phyloP scores from a whole-genome alignment of 495 filamentous ascomycete species.

The Chaetomium fimeti region DNA sequence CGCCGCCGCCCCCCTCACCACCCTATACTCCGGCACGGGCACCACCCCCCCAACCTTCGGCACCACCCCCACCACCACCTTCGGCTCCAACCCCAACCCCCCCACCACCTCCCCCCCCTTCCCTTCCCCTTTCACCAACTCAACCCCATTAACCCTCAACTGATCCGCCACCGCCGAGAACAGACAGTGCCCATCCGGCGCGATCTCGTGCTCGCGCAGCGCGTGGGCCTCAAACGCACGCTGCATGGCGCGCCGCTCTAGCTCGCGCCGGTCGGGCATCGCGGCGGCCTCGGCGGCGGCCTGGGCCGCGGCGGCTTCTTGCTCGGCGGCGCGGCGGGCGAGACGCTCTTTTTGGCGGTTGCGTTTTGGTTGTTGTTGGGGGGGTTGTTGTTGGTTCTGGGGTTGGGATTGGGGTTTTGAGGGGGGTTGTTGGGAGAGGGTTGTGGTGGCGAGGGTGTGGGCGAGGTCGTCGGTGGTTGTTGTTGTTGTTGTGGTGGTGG shows the following conservation, averaged over 20 bases:
- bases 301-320: constrained; percentile 61
- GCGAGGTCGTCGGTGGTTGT: constrained; percentile 18
- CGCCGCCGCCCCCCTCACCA: constrained; percentile 57
- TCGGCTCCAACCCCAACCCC: not conserved
- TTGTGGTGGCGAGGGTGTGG: constrained; percentile 26
- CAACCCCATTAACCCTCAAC: constrained; percentile 50
- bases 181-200: constrained; percentile 92
- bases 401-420: constrained; percentile 3
- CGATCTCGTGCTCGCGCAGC: constrained; percentile 74
- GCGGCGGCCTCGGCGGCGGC: constrained; percentile 72
- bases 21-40: constrained; percentile 45
- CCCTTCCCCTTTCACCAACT: constrained; percentile 27
- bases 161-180: constrained; percentile 91
- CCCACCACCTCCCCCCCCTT: constrained; percentile 16
- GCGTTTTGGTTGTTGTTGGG: constrained; percentile 55
- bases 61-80: no score
- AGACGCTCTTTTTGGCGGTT: constrained; percentile 90
- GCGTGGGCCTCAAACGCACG: constrained; percentile 58
- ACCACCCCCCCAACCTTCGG: not conserved
- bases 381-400: constrained; percentile 28
- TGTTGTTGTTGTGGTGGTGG: constrained; percentile 1
- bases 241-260: constrained; percentile 69
- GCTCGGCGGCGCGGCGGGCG: constrained; percentile 81
- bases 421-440: constrained; percentile 21
- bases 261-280: constrained; percentile 69